Evolutionary conservation across 805 yeast species (phyloP).

Genomic region (Hanseniaspora mollemarum): DNA sequence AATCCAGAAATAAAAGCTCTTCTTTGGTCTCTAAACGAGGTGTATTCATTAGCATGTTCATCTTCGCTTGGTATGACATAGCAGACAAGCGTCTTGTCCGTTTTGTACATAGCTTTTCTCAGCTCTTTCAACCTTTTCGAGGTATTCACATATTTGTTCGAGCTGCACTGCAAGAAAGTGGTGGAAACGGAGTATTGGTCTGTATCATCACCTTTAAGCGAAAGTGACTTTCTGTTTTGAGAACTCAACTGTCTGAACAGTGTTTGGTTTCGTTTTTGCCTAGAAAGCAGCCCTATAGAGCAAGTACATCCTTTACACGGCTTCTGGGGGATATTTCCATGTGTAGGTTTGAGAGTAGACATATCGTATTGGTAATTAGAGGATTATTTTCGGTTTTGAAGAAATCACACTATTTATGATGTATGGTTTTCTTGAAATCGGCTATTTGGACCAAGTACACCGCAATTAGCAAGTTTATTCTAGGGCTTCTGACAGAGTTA

Average conservation of each 20-base stretch:
- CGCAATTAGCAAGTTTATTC: too few species aligned
- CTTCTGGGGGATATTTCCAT: slow-evolving; percentile 29
- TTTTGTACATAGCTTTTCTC: slow-evolving; percentile 51
- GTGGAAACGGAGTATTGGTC: slow-evolving; percentile 32
- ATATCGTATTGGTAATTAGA: neutral
- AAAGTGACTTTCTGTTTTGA: slow-evolving; percentile 1
- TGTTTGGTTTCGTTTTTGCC: slow-evolving; percentile 49
- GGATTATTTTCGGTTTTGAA: neutral
- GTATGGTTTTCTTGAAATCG: too few species aligned
- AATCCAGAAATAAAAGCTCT: slow-evolving; percentile 76
- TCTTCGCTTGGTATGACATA: slow-evolving; percentile 81
- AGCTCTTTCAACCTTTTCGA: slow-evolving; percentile 47
- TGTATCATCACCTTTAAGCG: slow-evolving; percentile 16
- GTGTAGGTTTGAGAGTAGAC: slow-evolving; percentile 17
- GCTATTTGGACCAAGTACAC: too few species aligned
- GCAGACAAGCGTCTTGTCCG: slow-evolving; percentile 44
- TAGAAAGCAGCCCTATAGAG: slow-evolving; percentile 66
- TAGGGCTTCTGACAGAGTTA: too few species aligned
- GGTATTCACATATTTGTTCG: slow-evolving; percentile 41
- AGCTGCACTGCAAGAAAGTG: slow-evolving; percentile 24
- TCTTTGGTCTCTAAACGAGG: slow-evolving; percentile 68
- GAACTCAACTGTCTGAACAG: slow-evolving; percentile 34
- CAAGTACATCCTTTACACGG: slow-evolving; percentile 71
- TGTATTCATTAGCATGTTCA: slow-evolving; percentile 88
- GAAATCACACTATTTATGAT: too few species aligned